Conservation (phyloP, 371 early-diverging fungal genomes). For the Actinomortierella ambigua region DNA sequence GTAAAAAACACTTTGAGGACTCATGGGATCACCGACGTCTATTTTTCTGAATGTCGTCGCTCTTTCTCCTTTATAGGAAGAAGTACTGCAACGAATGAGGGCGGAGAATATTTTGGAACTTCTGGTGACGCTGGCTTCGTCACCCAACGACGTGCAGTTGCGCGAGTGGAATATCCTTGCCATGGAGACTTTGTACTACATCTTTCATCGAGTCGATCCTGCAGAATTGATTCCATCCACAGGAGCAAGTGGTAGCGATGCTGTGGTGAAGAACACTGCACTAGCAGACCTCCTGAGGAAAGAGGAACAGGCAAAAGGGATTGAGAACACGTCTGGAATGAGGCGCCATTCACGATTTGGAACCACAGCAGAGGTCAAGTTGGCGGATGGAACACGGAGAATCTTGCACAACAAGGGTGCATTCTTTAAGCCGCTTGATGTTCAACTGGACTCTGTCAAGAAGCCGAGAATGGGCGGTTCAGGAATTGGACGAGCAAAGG, state of each 20-base stretch:
- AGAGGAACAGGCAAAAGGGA: constrained; percentile 21
- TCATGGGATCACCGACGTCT: background rate
- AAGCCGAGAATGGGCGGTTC: constrained; percentile 17
- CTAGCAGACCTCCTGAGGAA: constrained; percentile 32
- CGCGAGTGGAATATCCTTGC: constrained; percentile 69
- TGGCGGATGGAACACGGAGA: constrained; percentile 36
- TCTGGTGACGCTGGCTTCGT: constrained; percentile 65
- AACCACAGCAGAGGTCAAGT: constrained; percentile 32
- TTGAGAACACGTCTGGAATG: constrained; percentile 22
- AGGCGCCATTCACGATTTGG: constrained; percentile 44
- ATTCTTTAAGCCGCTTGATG: constrained; percentile 31
- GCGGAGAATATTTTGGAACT: constrained; percentile 62
- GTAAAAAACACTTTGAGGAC: too few species aligned
- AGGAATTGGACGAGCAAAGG: constrained; percentile 21
- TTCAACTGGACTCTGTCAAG: constrained; percentile 32
- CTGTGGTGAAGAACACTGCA: constrained; percentile 14
- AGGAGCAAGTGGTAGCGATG: constrained; percentile 20
- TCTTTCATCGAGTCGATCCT: constrained; percentile 58
- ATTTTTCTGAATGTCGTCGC: too few species aligned
- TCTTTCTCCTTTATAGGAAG: constrained; percentile 50
- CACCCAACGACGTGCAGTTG: constrained; percentile 53
- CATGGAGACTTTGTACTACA: constrained; percentile 65
- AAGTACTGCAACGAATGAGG: constrained; percentile 54
- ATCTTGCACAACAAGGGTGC: constrained; percentile 39
- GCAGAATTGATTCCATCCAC: constrained; percentile 47